Percentiles rank a stretch among this genome's conserved stretches.
phyloP scores from a whole-genome alignment of 2,329 filamentous ascomycete genomes.

The Sporothrix brasiliensis region DNA sequence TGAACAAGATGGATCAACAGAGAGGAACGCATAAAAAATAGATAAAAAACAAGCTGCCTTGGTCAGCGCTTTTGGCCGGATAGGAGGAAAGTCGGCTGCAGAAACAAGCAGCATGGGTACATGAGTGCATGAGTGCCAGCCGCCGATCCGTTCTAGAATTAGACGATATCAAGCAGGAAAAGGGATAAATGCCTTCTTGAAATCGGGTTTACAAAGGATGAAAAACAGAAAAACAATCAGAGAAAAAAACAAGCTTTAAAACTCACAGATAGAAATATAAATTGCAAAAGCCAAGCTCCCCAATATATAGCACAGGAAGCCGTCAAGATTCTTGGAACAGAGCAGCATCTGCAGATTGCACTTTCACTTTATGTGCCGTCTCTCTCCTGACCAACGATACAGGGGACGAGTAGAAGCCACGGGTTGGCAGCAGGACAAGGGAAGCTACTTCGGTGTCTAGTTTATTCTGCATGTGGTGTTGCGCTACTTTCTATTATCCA shows the following conservation, averaged over 20 bases:
- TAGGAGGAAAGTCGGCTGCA: slow-evolving; percentile 6
- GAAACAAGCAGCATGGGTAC: not conserved
- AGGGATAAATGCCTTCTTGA: not conserved
- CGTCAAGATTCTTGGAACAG: too few relatives aligned
- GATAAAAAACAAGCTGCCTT: not conserved
- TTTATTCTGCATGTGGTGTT: not conserved
- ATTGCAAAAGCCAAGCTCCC: too few relatives aligned
- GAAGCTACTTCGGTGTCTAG: not conserved
- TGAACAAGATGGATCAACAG: not conserved
- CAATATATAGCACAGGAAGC: too few relatives aligned
- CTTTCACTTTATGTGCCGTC: not conserved
- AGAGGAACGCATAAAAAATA: not conserved
- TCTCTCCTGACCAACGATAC: not conserved
- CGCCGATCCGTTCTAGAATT: not conserved
- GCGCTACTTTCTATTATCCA: too few relatives aligned
- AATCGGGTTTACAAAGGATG: not conserved
- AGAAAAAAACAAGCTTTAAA: not conserved
- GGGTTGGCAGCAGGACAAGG: not conserved
- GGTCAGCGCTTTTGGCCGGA: not conserved
- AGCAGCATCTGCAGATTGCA: too few relatives aligned
- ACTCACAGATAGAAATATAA: not conserved
- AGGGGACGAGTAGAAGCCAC: not conserved
- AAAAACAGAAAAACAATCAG: not conserved
- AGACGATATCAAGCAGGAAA: not conserved
- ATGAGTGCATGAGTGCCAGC: not conserved